A percentile compares a stretch with the other conserved stretches of the same genome.
Evolutionary conservation across 2,329 filamentous ascomycete species (phyloP).

Genomic region (Lasiodiplodia theobromae): DNA sequence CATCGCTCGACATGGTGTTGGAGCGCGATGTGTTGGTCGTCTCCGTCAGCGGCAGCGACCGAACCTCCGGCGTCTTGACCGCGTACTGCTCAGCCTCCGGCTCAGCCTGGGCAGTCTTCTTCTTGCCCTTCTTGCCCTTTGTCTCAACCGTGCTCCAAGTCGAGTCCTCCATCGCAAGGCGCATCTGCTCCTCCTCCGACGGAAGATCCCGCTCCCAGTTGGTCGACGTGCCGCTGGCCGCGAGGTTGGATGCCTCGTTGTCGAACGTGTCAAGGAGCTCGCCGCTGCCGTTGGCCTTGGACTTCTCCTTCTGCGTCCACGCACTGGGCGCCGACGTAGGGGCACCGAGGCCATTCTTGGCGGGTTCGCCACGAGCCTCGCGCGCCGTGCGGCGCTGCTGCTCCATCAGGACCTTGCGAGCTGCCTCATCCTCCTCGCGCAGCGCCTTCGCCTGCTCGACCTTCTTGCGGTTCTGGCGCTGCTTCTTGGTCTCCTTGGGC

Average conservation of each 20-base stretch:
- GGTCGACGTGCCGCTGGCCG: conserved; percentile 49
- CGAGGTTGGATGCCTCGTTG: conserved; percentile 44
- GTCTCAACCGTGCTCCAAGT: conserved; percentile 68
- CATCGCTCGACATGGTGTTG: conserved; percentile 30
- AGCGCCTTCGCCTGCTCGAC: conserved; percentile 78
- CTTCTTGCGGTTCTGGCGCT: conserved; percentile 91
- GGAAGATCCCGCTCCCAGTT: conserved; percentile 57
- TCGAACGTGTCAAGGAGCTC: conserved; percentile 61
- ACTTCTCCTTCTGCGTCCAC: conserved; percentile 55
- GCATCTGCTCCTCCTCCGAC: conserved; percentile 68
- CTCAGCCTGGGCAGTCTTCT: conserved; percentile 50
- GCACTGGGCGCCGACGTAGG: conserved; percentile 60
- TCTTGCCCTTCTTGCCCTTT: conserved; percentile 62
- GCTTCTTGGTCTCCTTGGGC: conserved; percentile 85
- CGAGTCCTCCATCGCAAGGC: conserved; percentile 58
- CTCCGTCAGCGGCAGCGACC: conserved; percentile 47
- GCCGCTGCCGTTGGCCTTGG: conserved; percentile 34
- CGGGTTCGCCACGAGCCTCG: conserved; percentile 80
- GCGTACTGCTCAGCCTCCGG: conserved; percentile 35
- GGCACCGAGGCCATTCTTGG: conserved; percentile 74
- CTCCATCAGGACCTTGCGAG: conserved; percentile 78
- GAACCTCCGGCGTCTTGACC: conserved; percentile 45
- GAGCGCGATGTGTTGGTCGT: conserved; percentile 28
- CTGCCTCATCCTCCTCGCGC: conserved; percentile 78
- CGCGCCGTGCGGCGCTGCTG: conserved; percentile 83